Evolutionary conservation across 202 grass and related monocot species (phyloP).

Genomic region (Zoysia matrella): DNA sequence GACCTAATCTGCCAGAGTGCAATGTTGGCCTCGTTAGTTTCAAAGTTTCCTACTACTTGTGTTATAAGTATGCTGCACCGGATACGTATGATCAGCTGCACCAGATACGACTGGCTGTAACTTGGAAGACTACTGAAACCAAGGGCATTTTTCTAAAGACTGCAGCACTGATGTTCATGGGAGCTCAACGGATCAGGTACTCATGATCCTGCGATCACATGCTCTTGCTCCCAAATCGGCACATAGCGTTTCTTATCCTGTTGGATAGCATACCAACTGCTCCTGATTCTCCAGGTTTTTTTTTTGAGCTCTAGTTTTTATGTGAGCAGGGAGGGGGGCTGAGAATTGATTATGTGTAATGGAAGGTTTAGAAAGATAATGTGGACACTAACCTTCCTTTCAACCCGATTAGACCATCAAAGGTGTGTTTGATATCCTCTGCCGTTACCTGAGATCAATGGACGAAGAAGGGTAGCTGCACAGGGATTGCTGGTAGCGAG

Average conservation of each 20-base stretch:
- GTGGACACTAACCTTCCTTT: conserved; percentile 31
- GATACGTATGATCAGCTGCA: background rate
- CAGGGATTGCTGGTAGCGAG: conserved; percentile 2
- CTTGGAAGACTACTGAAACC: conserved; percentile 16
- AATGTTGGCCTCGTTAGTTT: conserved; percentile 19
- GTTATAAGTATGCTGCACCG: background rate
- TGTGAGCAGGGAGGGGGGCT: no score
- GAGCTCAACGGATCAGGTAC: conserved; percentile 6
- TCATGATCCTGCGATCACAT: conserved; percentile 17
- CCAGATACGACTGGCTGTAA: background rate
- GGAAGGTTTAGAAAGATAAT: conserved; percentile 1
- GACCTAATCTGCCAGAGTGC: background rate
- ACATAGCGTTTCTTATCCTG: background rate
- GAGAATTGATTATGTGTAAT: background rate
- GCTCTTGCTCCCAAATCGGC: conserved; percentile 25
- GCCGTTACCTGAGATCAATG: background rate
- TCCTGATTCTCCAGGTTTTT: background rate
- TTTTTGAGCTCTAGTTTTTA: no score
- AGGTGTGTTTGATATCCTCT: background rate
- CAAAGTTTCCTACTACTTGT: conserved; percentile 16
- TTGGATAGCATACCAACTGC: background rate
- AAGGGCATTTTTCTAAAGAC: conserved; percentile 7
- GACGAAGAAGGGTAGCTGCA: background rate
- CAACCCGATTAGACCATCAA: background rate
- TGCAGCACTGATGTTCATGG: background rate